phyloP scores from a whole-genome alignment of 768 basidiomycete genomes.

The Kwoniella heveanensis region DNA sequence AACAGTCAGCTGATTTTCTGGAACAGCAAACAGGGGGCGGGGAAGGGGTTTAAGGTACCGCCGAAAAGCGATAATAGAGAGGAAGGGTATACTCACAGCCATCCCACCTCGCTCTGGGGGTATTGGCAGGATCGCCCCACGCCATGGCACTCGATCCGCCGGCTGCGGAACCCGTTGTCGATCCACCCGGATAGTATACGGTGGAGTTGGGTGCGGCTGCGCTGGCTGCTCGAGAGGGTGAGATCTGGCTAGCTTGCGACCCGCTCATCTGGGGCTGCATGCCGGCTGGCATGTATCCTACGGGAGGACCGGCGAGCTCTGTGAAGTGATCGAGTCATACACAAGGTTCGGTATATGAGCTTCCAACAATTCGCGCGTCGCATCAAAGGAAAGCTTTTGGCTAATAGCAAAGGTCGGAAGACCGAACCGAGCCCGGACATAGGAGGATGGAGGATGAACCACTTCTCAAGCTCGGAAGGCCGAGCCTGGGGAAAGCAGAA shows the following conservation, averaged over 20 bases:
- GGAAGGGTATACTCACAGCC: conserved; percentile 40
- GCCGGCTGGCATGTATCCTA: conserved; percentile 46
- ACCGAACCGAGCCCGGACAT: not conserved
- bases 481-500: not conserved
- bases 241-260: conserved; percentile 6
- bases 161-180: not conserved
- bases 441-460: not conserved
- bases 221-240: conserved; percentile 15
- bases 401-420: not conserved
- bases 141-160: conserved; percentile 16
- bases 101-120: conserved; percentile 44
- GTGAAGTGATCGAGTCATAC: too few relatives aligned
- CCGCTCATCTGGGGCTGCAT: conserved; percentile 27
- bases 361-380: not conserved
- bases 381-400: conserved; percentile 15
- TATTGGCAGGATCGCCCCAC: conserved; percentile 31
- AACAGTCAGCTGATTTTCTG: not conserved
- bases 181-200: conserved; percentile 13
- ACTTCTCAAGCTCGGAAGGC: not conserved
- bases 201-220: conserved; percentile 15
- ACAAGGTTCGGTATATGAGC: not conserved
- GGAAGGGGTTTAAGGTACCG: too few relatives aligned
- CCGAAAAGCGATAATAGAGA: not conserved
- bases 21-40: too few relatives aligned
- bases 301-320: conserved; percentile 52